These are phyloP conservation scores for Debaryomyces fabryi DNA, from an alignment of 1,139 yeast genomes.

Conservation along the genomic window DNA sequence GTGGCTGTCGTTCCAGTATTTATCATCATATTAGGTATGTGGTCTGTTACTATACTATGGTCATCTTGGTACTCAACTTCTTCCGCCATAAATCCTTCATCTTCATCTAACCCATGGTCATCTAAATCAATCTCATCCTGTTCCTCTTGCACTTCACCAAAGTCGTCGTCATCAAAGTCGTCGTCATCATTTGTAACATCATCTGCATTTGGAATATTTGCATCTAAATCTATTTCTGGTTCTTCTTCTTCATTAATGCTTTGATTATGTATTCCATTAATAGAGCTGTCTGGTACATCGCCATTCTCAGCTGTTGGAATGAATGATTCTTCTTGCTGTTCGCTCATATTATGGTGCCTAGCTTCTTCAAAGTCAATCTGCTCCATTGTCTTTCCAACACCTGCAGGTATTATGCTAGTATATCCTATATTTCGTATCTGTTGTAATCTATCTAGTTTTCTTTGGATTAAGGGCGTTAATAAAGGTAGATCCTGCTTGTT, in stretches of 20 bases:
- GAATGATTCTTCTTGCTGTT: constrained; percentile 16
- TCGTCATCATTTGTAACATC: constrained; percentile 23
- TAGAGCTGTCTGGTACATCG: constrained; percentile 12
- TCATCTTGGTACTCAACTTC: constrained; percentile 61
- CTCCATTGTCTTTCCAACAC: constrained; percentile 57
- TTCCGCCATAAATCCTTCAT: constrained; percentile 56
- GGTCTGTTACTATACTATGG: constrained; percentile 39
- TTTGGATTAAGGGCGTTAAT: constrained; percentile 34
- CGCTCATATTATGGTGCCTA: constrained; percentile 17
- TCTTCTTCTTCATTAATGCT: constrained; percentile 11
- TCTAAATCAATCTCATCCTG: constrained; percentile 16
- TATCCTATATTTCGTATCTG: constrained; percentile 53
- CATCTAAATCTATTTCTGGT: constrained; percentile 47
- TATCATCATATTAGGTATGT: constrained; percentile 20
- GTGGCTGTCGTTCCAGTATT: constrained; percentile 23
- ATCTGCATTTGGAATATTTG: constrained; percentile 44
- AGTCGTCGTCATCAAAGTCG: constrained; percentile 14
- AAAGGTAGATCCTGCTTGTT: constrained; percentile 27
- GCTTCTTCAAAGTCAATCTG: constrained; percentile 38
- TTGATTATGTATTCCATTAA: constrained; percentile 6
- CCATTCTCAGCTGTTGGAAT: constrained; percentile 17
- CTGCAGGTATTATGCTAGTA: constrained; percentile 54
- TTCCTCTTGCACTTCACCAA: constrained; percentile 13
- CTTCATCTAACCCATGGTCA: constrained; percentile 28
- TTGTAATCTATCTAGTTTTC: constrained; percentile 43